phyloP scores from a whole-genome alignment of 2,329 filamentous ascomycete species.

The Xenoacremonium recifei region DNA sequence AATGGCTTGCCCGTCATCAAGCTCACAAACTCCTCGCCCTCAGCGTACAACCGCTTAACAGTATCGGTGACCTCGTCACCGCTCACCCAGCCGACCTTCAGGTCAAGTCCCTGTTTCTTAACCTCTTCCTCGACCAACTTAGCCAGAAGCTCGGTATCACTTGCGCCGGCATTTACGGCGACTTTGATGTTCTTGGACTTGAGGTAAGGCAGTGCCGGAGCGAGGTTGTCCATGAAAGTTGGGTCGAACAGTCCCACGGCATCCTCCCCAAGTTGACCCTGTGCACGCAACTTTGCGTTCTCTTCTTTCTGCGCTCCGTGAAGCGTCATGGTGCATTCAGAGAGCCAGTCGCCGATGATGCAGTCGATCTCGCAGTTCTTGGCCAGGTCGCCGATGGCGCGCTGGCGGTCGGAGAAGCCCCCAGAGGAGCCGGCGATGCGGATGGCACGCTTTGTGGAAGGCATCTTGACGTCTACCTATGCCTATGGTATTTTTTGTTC shows the following conservation, averaged over 20 bases:
- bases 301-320: slow-evolving; percentile 26
- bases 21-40: slow-evolving; percentile 22
- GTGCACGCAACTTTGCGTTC: slow-evolving; percentile 19
- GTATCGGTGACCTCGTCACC: slow-evolving; percentile 34
- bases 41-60: slow-evolving; percentile 15
- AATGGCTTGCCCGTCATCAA: slow-evolving; percentile 23
- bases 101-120: slow-evolving; percentile 22
- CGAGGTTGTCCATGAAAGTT: slow-evolving; percentile 30
- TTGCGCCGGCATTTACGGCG: slow-evolving; percentile 37
- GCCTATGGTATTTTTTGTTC: background rate
- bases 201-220: slow-evolving; percentile 31
- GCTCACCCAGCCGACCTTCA: slow-evolving; percentile 36
- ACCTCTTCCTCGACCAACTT: slow-evolving; percentile 27
- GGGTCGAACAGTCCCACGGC: slow-evolving; percentile 27
- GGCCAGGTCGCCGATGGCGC: slow-evolving; percentile 40
- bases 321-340: slow-evolving; percentile 32
- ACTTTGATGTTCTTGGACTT: slow-evolving; percentile 33
- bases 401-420: slow-evolving; percentile 42
- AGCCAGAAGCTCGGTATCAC: slow-evolving; percentile 31
- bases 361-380: slow-evolving; percentile 33
- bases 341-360: slow-evolving; percentile 31
- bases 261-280: slow-evolving; percentile 28
- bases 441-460: slow-evolving; percentile 32
- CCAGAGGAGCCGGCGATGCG: slow-evolving; percentile 42
- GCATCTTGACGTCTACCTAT: slow-evolving; percentile 15